Evolutionary conservation across 768 basidiomycete species (phyloP).

Genomic region (Calocera cornea): DNA sequence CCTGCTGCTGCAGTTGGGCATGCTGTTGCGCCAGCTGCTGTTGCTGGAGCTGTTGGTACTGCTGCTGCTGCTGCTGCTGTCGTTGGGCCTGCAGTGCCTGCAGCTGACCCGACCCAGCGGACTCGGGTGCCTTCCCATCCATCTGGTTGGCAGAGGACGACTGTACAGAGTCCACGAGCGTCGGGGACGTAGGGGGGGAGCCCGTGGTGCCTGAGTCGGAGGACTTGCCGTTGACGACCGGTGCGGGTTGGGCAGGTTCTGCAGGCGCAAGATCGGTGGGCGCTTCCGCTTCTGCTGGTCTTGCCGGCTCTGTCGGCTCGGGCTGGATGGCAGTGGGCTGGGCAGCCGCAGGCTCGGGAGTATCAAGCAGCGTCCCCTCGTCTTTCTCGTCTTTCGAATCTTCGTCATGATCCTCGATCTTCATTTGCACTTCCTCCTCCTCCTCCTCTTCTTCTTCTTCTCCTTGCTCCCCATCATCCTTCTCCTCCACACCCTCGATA

Average conservation of each 20-base stretch:
- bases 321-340: background rate
- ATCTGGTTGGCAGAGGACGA: background rate
- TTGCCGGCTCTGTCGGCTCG: background rate
- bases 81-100: background rate
- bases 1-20: background rate
- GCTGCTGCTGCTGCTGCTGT: background rate
- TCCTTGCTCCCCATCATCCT: background rate
- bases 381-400: background rate
- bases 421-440: background rate
- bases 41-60: background rate
- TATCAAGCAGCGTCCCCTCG: background rate
- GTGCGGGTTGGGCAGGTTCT: background rate
- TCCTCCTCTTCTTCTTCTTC: background rate
- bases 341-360: background rate
- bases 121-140: background rate
- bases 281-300: background rate
- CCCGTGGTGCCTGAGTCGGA: background rate
- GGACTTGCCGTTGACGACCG: background rate
- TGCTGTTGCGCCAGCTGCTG: background rate
- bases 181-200: background rate
- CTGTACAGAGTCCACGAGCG: background rate
- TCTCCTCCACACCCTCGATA: too few species aligned
- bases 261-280: background rate
- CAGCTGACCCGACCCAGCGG: background rate
- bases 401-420: too few species aligned